Evolutionary conservation across 129 eudicot genomes (phyloP).

Genomic region (Flaveria robusta): DNA sequence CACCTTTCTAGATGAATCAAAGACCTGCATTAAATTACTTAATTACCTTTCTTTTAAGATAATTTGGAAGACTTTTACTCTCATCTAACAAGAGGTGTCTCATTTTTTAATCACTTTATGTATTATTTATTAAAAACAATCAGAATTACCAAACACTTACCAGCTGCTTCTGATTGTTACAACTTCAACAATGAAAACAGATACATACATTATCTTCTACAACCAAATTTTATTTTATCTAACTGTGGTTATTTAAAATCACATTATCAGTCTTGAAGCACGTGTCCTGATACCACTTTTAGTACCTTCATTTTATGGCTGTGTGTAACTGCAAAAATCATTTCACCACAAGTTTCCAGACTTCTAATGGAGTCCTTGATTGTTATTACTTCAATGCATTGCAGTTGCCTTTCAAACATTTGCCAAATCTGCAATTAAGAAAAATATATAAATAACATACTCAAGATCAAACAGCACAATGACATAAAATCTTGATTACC

Average conservation of each 20-base stretch:
- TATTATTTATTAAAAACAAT: not conserved
- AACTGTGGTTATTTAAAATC: not conserved
- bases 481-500: conserved; percentile 32
- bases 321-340: conserved; percentile 57
- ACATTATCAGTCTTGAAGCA: not conserved
- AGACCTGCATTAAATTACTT: conserved; percentile 46
- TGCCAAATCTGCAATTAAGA: conserved; percentile 66
- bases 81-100: not conserved
- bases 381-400: conserved; percentile 63
- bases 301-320: conserved; percentile 75
- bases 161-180: not conserved
- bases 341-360: conserved; percentile 62
- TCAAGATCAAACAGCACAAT: not conserved
- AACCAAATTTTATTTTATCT: not conserved
- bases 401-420: conserved; percentile 53
- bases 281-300: not conserved
- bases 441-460: not conserved
- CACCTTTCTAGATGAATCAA: conserved; percentile 60
- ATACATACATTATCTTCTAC: not conserved
- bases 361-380: conserved; percentile 62
- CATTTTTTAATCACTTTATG: not conserved
- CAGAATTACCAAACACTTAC: not conserved
- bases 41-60: not conserved
- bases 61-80: not conserved
- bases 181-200: not conserved